Percentiles rank a stretch among this genome's conserved stretches.
These are phyloP conservation scores for Penicillium manginii DNA, from an alignment of 495 filamentous ascomycete genomes.

Conservation along the genomic window DNA sequence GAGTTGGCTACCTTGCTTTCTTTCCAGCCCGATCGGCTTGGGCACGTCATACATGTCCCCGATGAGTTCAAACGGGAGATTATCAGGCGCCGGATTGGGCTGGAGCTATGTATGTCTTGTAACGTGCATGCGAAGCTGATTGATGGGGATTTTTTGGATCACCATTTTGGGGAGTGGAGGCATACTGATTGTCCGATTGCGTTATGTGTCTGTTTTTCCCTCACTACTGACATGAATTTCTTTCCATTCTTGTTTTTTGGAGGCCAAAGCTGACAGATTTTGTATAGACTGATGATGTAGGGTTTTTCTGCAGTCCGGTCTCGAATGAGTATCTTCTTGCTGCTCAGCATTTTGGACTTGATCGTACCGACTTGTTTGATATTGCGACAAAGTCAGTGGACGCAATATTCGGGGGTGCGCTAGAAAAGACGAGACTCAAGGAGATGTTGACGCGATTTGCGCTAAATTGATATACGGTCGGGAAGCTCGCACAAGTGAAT, in stretches of 20 bases:
- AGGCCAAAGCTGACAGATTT: constrained; percentile 8
- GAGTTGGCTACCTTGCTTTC: constrained; percentile 67
- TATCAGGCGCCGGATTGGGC: constrained; percentile 51
- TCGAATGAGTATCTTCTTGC: constrained; percentile 80
- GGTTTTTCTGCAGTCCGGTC: constrained; percentile 77
- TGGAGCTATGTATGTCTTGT: constrained; percentile 81
- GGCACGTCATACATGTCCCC: constrained; percentile 78
- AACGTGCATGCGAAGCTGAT: constrained; percentile 81
- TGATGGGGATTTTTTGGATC: constrained; percentile 64
- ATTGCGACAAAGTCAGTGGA: constrained; percentile 61
- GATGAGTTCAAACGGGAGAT: constrained; percentile 61
- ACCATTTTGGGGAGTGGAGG: constrained; percentile 76
- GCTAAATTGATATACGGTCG: not conserved
- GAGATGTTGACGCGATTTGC: constrained; percentile 47
- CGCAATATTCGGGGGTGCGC: constrained; percentile 66
- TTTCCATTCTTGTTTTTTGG: not conserved
- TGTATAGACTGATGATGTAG: constrained; percentile 83
- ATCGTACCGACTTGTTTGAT: constrained; percentile 54
- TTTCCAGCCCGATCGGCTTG: constrained; percentile 70
- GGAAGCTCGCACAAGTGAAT: not conserved
- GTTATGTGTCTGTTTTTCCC: constrained; percentile 57
- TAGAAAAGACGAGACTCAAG: constrained; percentile 61
- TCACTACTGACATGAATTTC: not conserved
- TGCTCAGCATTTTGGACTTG: constrained; percentile 69
- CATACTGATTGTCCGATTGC: constrained; percentile 54